Evolutionary conservation across 768 basidiomycete species (phyloP).

Genomic region (Chalciporus pseudorubinellus): DNA sequence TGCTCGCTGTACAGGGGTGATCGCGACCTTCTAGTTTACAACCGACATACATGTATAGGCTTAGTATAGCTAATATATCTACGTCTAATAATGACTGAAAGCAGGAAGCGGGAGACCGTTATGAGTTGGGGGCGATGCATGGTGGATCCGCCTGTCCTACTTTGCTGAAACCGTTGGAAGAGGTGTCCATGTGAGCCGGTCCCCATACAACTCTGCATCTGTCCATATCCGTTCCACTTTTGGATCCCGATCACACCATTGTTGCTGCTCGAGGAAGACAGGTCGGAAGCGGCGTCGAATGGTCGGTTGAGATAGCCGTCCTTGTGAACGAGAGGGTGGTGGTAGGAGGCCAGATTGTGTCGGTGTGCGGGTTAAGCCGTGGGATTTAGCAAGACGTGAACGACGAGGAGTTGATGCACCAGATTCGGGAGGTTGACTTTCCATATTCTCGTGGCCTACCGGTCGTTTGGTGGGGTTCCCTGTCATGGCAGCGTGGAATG

Average conservation of each 20-base stretch:
- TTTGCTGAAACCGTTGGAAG: slow-evolving; percentile 1
- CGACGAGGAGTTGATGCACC: slow-evolving; percentile 27
- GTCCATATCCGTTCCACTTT: slow-evolving; percentile 30
- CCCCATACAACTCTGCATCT: slow-evolving; percentile 9
- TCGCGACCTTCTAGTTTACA: too few species aligned
- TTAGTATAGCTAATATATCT: too few species aligned
- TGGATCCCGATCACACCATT: slow-evolving; percentile 46
- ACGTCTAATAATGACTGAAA: too few species aligned
- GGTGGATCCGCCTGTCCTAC: too few species aligned
- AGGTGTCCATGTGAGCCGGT: slow-evolving; percentile 17
- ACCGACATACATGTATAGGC: too few species aligned
- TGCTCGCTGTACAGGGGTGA: too few species aligned
- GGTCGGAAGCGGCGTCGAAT: slow-evolving; percentile 45
- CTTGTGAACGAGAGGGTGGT: slow-evolving; percentile 20
- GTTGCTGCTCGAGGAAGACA: slow-evolving; percentile 47
- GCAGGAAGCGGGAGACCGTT: too few species aligned
- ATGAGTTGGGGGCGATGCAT: too few species aligned
- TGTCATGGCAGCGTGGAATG: slow-evolving; percentile 22
- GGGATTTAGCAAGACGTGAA: slow-evolving; percentile 10
- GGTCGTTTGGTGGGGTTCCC: slow-evolving; percentile 6
- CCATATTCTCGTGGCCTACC: neutral
- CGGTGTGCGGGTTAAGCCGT: slow-evolving; percentile 1
- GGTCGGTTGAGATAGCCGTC: slow-evolving; percentile 3
- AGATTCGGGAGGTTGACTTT: neutral
- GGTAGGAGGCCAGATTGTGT: slow-evolving; percentile 24